phyloP scores from a whole-genome alignment of 768 basidiomycete genomes.

The Suillus sp. region DNA sequence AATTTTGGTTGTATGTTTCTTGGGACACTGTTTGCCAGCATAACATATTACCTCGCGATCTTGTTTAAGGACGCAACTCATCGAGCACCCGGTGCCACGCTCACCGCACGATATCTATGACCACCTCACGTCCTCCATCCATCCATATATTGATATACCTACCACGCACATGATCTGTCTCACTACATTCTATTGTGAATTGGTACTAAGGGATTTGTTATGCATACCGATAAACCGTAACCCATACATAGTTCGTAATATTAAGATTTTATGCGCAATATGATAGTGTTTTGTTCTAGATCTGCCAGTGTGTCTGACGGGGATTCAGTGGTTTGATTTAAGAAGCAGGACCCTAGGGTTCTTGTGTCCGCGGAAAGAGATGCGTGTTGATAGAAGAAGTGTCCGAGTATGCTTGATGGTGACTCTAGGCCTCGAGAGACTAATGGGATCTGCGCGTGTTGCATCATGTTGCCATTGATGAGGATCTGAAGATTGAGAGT shows the following conservation, averaged over 20 bases:
- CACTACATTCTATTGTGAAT: conserved; percentile 16
- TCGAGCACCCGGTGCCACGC: conserved; percentile 13
- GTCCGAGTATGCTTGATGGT: conserved; percentile 2
- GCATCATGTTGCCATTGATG: conserved; percentile 6
- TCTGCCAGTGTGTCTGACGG: background rate
- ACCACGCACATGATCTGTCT: conserved; percentile 20
- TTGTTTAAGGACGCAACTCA: conserved; percentile 24
- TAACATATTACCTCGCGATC: conserved; percentile 39
- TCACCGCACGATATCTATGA: conserved; percentile 14
- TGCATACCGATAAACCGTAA: conserved; percentile 21
- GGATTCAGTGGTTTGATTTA: background rate
- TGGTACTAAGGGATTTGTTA: conserved; percentile 21
- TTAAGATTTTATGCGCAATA: conserved; percentile 19
- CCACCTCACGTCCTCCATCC: conserved; percentile 19
- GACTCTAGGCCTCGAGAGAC: background rate
- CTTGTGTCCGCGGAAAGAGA: conserved; percentile 1
- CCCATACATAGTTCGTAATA: conserved; percentile 21
- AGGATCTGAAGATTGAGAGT: background rate
- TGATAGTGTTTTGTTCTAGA: conserved; percentile 9
- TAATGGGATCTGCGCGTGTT: background rate
- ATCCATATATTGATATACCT: conserved; percentile 22
- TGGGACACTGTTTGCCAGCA: conserved; percentile 37
- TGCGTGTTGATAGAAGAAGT: conserved; percentile 2
- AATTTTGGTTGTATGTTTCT: conserved; percentile 33
- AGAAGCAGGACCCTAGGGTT: conserved; percentile 6